A percentile compares a stretch with the other conserved stretches of the same genome.
Evolutionary conservation across 331 rosid genomes (phyloP).

Genomic region (Saraca asoca): DNA sequence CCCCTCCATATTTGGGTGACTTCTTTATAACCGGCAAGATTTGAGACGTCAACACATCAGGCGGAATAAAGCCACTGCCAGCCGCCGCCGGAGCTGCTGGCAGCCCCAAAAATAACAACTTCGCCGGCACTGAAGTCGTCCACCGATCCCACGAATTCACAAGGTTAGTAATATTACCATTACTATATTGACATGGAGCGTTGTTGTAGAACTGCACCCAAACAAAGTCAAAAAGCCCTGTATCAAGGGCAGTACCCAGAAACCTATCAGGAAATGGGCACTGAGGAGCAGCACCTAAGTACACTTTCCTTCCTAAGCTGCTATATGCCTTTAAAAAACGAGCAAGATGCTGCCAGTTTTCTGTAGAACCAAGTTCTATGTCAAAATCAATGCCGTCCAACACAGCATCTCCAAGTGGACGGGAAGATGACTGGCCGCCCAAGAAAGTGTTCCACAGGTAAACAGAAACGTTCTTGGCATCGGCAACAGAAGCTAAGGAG

Average conservation of each 20-base stretch:
- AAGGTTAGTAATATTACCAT: slow-evolving; percentile 52
- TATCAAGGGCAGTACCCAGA: slow-evolving; percentile 53
- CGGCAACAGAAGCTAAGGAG: slow-evolving; percentile 49
- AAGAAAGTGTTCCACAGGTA: slow-evolving; percentile 72
- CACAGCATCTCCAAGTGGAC: slow-evolving; percentile 63
- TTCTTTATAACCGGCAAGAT: slow-evolving; percentile 57
- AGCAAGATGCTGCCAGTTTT: slow-evolving; percentile 55
- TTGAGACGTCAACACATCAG: slow-evolving; percentile 50
- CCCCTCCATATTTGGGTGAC: slow-evolving; percentile 71
- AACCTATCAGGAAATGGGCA: slow-evolving; percentile 75
- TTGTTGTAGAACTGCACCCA: slow-evolving; percentile 82
- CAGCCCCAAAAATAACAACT: slow-evolving; percentile 59
- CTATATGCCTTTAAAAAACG: slow-evolving; percentile 40
- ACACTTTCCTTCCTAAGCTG: slow-evolving; percentile 34
- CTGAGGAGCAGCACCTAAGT: slow-evolving; percentile 78
- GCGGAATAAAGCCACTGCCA: slow-evolving; percentile 67
- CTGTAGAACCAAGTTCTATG: slow-evolving; percentile 58
- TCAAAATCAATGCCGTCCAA: slow-evolving; percentile 70
- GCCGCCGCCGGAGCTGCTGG: slow-evolving; percentile 61
- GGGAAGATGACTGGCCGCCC: slow-evolving; percentile 54
- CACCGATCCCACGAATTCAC: slow-evolving; percentile 60
- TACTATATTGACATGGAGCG: slow-evolving; percentile 54
- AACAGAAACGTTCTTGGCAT: slow-evolving; percentile 52
- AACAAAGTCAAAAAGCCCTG: slow-evolving; percentile 70
- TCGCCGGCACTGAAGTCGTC: slow-evolving; percentile 35